Base-by-base conservation (phyloP, 441 rosid species). In the Hura crepitans region DNA sequence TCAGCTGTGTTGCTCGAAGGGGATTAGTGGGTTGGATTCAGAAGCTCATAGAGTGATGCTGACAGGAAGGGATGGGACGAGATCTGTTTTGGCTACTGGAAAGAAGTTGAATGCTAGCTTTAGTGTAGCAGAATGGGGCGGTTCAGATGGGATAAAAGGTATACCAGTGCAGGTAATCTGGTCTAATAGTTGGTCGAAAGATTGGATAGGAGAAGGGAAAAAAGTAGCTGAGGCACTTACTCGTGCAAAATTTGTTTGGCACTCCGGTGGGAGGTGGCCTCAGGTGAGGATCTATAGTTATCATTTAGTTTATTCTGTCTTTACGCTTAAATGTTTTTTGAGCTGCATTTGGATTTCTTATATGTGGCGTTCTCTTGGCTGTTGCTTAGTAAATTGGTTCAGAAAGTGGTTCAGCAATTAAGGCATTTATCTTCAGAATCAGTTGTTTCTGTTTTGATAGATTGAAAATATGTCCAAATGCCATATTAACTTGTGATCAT, bases 231-330 rank as follows among this genome's bases (percentile, higher is more conserved):
- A 81, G 71, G 96, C 91, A 55, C 88, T 94, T 79, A 89, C 92
- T 3, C 83, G 64, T 42, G 97, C 96, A 22, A 91, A 81, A 74
- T 86, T 88, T 74, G 78, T 81, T 37, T 74, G 76, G 20, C 98
- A 94, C 71, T 83, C 92, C 0, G 88, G 97, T 58, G 89, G 89
- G 49, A 84, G 96, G 17, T 94, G 98, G 97, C 96, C 97, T 81
- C 90, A 91, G 94, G 97, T 94, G 60, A 80, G 90, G 37, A 50
- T 78, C 74, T 57, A 49, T 55, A 31, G 5, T 33, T 4, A 39
- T 30, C 27, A 55, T 25, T 60, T 30, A 22, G 22, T 30, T 0
- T 50, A 22, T 2, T 62, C 70, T 23, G 46, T 9, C 14, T 42
- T 42, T 42, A 1, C 22, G 22, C 28, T 22, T 53, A 49, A 14